Percentiles rank a stretch among this genome's conserved stretches.
These are phyloP conservation scores for Colletotrichum sansevieriae DNA, from an alignment of 2,329 filamentous ascomycete species.

Conservation along the genomic window DNA sequence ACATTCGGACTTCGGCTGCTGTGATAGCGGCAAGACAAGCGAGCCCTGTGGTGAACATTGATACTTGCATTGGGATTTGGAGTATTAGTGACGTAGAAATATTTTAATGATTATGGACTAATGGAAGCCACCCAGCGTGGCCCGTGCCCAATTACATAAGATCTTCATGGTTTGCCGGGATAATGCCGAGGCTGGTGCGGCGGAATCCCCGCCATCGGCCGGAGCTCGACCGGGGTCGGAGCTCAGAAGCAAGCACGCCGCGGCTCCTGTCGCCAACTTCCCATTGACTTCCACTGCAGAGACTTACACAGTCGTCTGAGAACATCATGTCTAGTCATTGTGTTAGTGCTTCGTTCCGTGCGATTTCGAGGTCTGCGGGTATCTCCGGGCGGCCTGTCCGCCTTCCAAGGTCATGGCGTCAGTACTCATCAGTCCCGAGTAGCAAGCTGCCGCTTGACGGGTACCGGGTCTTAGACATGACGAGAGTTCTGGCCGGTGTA, in stretches of 20 bases:
- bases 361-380: constrained; percentile 7
- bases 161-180: not conserved
- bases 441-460: constrained; percentile 78
- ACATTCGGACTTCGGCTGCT: too few relatives aligned
- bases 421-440: constrained; percentile 48
- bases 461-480: constrained; percentile 95
- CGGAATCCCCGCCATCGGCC: constrained; percentile 40
- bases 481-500: constrained; percentile 93
- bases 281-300: constrained; percentile 19
- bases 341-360: not conserved
- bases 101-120: too few relatives aligned
- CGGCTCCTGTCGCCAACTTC: constrained; percentile 4
- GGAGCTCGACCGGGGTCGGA: constrained; percentile 40
- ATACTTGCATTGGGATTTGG: too few relatives aligned
- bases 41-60: too few relatives aligned
- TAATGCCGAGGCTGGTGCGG: constrained; percentile 35
- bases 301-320: not conserved
- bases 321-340: not conserved
- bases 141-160: constrained; percentile 34
- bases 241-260: constrained; percentile 20
- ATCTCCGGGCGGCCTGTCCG: not conserved
- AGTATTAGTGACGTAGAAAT: too few relatives aligned
- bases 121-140: not conserved
- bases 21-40: too few relatives aligned
- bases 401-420: constrained; percentile 42